Percentiles rank a stretch among this genome's conserved stretches.
These are phyloP conservation scores for Colletotrichum somersetense DNA, from an alignment of 2,329 filamentous ascomycete genomes.

Conservation along the genomic window DNA sequence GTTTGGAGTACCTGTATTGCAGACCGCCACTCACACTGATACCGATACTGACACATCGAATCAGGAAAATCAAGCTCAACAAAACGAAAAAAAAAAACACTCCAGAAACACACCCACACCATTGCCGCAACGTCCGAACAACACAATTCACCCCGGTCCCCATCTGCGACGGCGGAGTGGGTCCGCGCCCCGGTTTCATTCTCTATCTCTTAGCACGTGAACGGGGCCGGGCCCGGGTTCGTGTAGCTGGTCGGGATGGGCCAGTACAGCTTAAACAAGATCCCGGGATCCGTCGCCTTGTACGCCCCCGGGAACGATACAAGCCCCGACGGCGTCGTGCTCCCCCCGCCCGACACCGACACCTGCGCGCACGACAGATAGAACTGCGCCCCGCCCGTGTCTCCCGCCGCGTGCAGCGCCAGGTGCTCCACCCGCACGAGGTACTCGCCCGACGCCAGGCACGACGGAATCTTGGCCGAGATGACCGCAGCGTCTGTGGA, in stretches of 20 bases:
- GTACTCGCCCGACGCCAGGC: slow-evolving; percentile 56
- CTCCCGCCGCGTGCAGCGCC: slow-evolving; percentile 58
- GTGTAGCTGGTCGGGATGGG: slow-evolving; percentile 55
- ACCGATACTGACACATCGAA: not conserved
- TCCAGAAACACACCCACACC: not conserved
- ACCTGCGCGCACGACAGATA: slow-evolving; percentile 59
- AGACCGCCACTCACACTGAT: not conserved
- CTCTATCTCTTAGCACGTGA: slow-evolving; percentile 35
- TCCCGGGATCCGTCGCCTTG: slow-evolving; percentile 55
- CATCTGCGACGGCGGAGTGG: slow-evolving; percentile 4
- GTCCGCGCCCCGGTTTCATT: not conserved
- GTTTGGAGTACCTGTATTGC: not conserved
- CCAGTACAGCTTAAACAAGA: slow-evolving; percentile 59
- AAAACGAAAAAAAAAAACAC: not conserved
- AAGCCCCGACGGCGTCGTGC: slow-evolving; percentile 49
- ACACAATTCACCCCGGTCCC: not conserved
- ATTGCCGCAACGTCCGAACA: not conserved
- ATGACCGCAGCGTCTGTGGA: slow-evolving; percentile 19
- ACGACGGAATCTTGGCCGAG: slow-evolving; percentile 32
- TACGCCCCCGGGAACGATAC: slow-evolving; percentile 59
- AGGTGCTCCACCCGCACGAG: slow-evolving; percentile 64
- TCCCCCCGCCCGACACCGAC: slow-evolving; percentile 58
- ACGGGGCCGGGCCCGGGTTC: slow-evolving; percentile 41
- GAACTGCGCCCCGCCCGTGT: slow-evolving; percentile 58
- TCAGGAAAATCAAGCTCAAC: slow-evolving; percentile 7